Evolutionary conservation across 441 rosid genomes (phyloP).

Genomic region (Pelargonium cotyledonis): DNA sequence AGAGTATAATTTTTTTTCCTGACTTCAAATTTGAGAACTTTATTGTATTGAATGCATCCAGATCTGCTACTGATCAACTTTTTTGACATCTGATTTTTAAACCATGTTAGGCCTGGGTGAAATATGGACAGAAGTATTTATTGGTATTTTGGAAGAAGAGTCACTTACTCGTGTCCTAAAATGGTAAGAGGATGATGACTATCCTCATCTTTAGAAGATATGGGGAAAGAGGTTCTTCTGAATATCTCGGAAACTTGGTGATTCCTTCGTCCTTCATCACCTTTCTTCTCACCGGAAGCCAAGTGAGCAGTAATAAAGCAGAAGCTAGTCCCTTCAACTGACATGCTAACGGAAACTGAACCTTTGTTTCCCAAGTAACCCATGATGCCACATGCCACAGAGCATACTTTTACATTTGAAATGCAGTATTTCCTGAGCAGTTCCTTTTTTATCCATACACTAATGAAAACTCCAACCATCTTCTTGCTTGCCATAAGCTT

Average conservation of each 20-base stretch:
- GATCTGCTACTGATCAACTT: conserved; percentile 20
- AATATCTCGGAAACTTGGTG: conserved; percentile 59
- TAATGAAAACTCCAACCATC: conserved; percentile 65
- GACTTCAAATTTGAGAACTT: conserved; percentile 37
- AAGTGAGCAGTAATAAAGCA: conserved; percentile 68
- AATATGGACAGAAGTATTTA: conserved; percentile 7
- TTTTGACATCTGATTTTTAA: conserved; percentile 53
- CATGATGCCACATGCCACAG: conserved; percentile 80
- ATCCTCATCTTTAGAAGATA: conserved; percentile 30
- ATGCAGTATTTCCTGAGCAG: conserved; percentile 38
- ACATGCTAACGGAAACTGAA: conserved; percentile 61
- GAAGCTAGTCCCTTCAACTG: conserved; percentile 56
- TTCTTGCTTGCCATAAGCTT: conserved; percentile 63
- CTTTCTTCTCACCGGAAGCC: conserved; percentile 71
- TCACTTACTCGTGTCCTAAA: conserved; percentile 63
- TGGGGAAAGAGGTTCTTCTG: conserved; percentile 46
- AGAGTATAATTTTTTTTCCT: neutral
- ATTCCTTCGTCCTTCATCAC: conserved; percentile 55
- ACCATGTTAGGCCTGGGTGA: conserved; percentile 12
- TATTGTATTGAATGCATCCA: conserved; percentile 22
- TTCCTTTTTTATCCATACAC: conserved; percentile 59
- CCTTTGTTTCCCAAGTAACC: conserved; percentile 68
- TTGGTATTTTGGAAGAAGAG: conserved; percentile 10
- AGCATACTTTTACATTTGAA: conserved; percentile 46
- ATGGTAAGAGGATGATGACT: conserved; percentile 52